Evolutionary conservation across 345 rosid genomes (phyloP).

Genomic region (Dovyalis caffra): DNA sequence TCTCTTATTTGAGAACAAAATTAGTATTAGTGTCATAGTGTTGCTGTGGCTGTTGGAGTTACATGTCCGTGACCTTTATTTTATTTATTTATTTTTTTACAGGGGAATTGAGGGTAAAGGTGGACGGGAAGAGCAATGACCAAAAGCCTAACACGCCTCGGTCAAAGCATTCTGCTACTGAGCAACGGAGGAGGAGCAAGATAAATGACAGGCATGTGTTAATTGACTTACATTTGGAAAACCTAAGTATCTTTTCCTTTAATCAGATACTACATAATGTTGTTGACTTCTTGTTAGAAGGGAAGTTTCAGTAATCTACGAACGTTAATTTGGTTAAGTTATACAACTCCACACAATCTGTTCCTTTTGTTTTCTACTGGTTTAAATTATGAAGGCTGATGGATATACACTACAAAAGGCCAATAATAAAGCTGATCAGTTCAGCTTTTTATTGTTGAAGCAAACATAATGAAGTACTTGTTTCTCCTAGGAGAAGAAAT

Average conservation of each 20-base stretch:
- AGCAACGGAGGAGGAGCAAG: conserved; percentile 96
- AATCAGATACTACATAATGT: background rate
- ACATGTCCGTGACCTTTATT: background rate
- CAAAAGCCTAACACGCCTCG: conserved; percentile 83
- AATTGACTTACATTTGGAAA: background rate
- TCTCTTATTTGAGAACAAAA: background rate
- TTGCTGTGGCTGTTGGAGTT: background rate
- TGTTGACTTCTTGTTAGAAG: background rate
- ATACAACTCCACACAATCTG: background rate
- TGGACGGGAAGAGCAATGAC: conserved; percentile 65
- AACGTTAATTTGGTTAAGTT: background rate
- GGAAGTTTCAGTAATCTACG: background rate
- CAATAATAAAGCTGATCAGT: background rate
- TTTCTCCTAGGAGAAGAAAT: background rate
- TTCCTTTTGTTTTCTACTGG: background rate
- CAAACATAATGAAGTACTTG: background rate
- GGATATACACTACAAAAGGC: background rate
- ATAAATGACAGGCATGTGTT: conserved; percentile 78
- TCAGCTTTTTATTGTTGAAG: background rate
- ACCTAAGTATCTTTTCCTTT: background rate
- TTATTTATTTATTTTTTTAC: conserved; percentile 2
- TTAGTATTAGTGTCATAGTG: background rate
- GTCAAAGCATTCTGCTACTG: conserved; percentile 98
- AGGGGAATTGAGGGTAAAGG: conserved; percentile 65
- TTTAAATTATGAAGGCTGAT: background rate